Evolutionary conservation across 2,329 filamentous ascomycete genomes (phyloP).

Genomic region (Claviceps fusiformis): DNA sequence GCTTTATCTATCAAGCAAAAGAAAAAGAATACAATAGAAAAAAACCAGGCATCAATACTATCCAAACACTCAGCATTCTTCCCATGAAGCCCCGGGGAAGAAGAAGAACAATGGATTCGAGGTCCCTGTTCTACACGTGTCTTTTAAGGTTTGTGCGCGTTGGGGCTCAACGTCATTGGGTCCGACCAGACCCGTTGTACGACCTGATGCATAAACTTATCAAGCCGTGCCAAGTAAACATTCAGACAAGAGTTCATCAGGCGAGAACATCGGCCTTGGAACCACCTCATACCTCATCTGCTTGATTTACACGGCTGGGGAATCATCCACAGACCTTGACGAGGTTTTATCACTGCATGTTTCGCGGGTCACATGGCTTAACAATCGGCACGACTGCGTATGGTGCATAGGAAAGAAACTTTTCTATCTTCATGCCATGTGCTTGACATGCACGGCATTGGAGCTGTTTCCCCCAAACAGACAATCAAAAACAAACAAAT

Average conservation of each 20-base stretch:
- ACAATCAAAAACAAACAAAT: constrained; percentile 1
- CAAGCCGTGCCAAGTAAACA: too few relatives aligned
- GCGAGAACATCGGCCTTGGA: neutral
- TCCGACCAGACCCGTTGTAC: neutral
- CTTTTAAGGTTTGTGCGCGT: neutral
- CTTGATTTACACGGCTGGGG: too few relatives aligned
- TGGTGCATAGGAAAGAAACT: neutral
- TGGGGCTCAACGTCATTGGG: neutral
- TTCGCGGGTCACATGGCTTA: neutral
- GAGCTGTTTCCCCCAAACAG: neutral
- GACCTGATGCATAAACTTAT: neutral
- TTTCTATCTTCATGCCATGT: neutral
- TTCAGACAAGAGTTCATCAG: neutral
- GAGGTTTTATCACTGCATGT: neutral
- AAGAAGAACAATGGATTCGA: too few relatives aligned
- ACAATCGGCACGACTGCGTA: neutral
- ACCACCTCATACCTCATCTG: neutral
- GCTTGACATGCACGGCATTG: neutral
- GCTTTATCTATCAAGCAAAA: too few relatives aligned
- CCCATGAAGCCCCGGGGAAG: too few relatives aligned
- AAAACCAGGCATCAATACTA: too few relatives aligned
- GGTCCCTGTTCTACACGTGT: too few relatives aligned
- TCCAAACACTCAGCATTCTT: too few relatives aligned
- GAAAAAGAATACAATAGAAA: too few relatives aligned
- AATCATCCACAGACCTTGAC: neutral